A percentile compares a stretch with the other conserved stretches of the same genome.
Evolutionary conservation across 1,284 basidiomycete species (phyloP).

Genomic region (Cutaneotrichosporon sp.): DNA sequence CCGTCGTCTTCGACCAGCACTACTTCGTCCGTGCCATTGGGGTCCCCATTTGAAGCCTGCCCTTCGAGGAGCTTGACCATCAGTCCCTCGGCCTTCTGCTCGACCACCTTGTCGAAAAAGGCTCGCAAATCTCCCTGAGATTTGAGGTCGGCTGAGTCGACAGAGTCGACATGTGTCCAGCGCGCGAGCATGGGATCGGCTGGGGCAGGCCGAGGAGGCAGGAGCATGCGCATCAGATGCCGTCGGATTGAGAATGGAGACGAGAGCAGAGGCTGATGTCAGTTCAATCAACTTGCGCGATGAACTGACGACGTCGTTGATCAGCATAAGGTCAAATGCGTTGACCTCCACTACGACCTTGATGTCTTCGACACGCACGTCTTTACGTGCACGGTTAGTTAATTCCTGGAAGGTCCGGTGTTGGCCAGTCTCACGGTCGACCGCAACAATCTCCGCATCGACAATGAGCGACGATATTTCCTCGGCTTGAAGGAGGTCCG

Average conservation of each 20-base stretch:
- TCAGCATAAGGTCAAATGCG: conserved; percentile 88
- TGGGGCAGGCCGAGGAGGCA: conserved; percentile 52
- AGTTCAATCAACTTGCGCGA: background rate
- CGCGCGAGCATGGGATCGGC: conserved; percentile 56
- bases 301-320: conserved; percentile 80
- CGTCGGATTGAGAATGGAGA: conserved; percentile 70
- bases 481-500: conserved; percentile 28
- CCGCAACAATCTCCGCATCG: conserved; percentile 94
- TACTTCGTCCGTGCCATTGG: conserved; percentile 14
- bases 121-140: conserved; percentile 55
- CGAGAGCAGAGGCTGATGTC: conserved; percentile 62
- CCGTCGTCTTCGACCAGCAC: conserved; percentile 24
- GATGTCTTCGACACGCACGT: conserved; percentile 93
- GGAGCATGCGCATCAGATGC: conserved; percentile 60
- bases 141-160: conserved; percentile 60
- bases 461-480: conserved; percentile 73
- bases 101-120: conserved; percentile 76
- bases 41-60: conserved; percentile 37
- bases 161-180: conserved; percentile 70
- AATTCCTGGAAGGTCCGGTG: conserved; percentile 97
- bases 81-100: conserved; percentile 79
- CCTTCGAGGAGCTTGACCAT: conserved; percentile 77
- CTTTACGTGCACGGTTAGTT: conserved; percentile 90
- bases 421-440: conserved; percentile 75
- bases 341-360: conserved; percentile 93